Evolutionary conservation across 78 protist genomes (phyloP), one percentile per base, ranked within the genome.

Genomic region (Creolimax fragrantissima): DNA sequence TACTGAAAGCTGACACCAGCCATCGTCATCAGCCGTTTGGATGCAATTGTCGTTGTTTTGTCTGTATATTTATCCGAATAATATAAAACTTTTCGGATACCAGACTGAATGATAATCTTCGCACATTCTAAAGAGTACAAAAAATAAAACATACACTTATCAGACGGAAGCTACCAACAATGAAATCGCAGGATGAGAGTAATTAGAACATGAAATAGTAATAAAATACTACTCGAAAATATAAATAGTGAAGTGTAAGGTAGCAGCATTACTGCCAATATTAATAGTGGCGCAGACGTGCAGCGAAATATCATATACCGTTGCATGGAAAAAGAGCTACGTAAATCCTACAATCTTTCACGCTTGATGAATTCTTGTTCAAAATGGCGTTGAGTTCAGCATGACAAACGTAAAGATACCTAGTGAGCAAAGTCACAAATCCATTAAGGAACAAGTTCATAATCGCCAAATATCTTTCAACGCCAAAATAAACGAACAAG

Each of bases 371-470:
- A 88, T 96, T 95, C 39, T 74, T 43, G 95, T 96, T 96, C 86
- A 94, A 37, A 41, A 96, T 94, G 39, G 97, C 95, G 81, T 96
- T 94, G 90, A 93, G 2, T 45, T 94, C 97, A 3, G 97, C 97
- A 47, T 96, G 96, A 81, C 95, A 93, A 58, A 96, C 97, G 44
- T 92, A 96, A 32, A 74, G 92, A 43, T 90, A 90, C 92, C 86
- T 90, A 35, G 84, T 0, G 58, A 5, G 44, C 5, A 32, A 43
- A 43, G 45, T 84, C 11, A n/a, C 17, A 17, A 32, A 17, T 24
- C 35, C 17, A 35, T 24, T 35, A 37, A 66, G 32, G 81, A 32
- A 66, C 81, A 32, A 66, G 32, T 32, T n/a, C 43, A 32, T 66
- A 32, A 66, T n/a, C 32, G 32, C 43, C n/a, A n/a, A n/a, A n/a